These are phyloP conservation scores for Pichia cabralensis DNA, from an alignment of 805 yeast genomes.

Conservation along the genomic window DNA sequence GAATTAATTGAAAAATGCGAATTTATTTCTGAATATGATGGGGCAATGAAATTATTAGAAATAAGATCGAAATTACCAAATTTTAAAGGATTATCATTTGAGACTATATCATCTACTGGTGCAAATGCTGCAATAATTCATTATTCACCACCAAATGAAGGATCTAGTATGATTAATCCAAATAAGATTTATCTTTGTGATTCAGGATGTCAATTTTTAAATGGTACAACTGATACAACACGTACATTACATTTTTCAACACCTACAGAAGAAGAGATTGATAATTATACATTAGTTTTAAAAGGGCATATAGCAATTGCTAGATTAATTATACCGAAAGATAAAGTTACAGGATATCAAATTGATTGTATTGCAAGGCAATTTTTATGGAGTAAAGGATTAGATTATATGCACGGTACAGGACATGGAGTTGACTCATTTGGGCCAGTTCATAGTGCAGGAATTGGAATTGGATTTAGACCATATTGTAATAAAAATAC, in stretches of 20 bases:
- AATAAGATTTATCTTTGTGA: conserved; percentile 44
- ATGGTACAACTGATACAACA: conserved; percentile 58
- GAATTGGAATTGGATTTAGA: conserved; percentile 50
- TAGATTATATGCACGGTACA: conserved; percentile 56
- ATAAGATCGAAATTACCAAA: conserved; percentile 44
- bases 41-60: conserved; percentile 46
- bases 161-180: conserved; percentile 41
- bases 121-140: conserved; percentile 72
- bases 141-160: conserved; percentile 45
- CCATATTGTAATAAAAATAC: conserved; percentile 35
- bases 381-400: conserved; percentile 43
- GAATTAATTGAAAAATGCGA: conserved; percentile 33
- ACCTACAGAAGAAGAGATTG: conserved; percentile 37
- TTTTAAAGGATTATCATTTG: conserved; percentile 59
- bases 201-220: conserved; percentile 51
- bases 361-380: conserved; percentile 52
- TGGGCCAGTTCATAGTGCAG: conserved; percentile 55
- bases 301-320: conserved; percentile 47
- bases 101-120: conserved; percentile 67
- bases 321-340: conserved; percentile 38
- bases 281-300: conserved; percentile 46
- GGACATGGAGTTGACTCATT: conserved; percentile 58
- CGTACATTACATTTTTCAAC: conserved; percentile 45
- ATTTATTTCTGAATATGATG: conserved; percentile 53
- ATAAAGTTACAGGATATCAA: conserved; percentile 42